Base-by-base conservation (phyloP, 2,329 filamentous ascomycete genomes). In the Colletotrichum spinosum region DNA sequence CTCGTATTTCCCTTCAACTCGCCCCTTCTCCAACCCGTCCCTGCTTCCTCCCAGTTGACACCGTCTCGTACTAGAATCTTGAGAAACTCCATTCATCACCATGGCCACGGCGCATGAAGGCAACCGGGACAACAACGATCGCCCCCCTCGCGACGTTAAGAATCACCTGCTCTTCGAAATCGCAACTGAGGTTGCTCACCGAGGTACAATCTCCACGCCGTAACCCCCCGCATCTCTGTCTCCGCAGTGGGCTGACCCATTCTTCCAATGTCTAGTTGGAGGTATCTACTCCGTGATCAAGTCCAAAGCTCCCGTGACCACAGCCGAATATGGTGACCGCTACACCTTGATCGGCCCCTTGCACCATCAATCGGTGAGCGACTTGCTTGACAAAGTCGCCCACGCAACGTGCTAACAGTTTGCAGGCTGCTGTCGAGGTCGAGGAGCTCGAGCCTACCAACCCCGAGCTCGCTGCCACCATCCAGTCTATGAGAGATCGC, bases 201-300 rank as follows among this genome's bases (percentile, higher is more conserved):
- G 96, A 86, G 93, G 93, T 95, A 85, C 71, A 84, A 78, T 62
- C 62, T 62, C 58, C 64, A 55, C 67, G 55, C n/a, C 5, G 5
- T 15, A 2, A n/a, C 42, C 15, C 53, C 46, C 25, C 51, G 44
- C 57, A 49, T 56, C 38, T 65, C 35, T 25, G 46, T 57, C 48
- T 66, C 50, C 51, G 64, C 60, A 64, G 64, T 65, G 60, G 60
- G 60, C 72, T 78, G 61, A 74, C 69, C 55, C 67, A 53, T 66
- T 55, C n/a, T 52, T 55, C 15, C 52, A 39, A 49, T 59, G 15
- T 63, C 46, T 48, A 97, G 96, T 99, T 68, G 96, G 96, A 75
- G 96, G 96, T 73, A 99, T 99, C 81, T 99, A 99, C 85, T 98
- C 95, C 13, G 96, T 99, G 70, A 90, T 99, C 81, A 99, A 99